phyloP scores from a whole-genome alignment of 2,329 filamentous ascomycete species.

The Volutella citrinella region DNA sequence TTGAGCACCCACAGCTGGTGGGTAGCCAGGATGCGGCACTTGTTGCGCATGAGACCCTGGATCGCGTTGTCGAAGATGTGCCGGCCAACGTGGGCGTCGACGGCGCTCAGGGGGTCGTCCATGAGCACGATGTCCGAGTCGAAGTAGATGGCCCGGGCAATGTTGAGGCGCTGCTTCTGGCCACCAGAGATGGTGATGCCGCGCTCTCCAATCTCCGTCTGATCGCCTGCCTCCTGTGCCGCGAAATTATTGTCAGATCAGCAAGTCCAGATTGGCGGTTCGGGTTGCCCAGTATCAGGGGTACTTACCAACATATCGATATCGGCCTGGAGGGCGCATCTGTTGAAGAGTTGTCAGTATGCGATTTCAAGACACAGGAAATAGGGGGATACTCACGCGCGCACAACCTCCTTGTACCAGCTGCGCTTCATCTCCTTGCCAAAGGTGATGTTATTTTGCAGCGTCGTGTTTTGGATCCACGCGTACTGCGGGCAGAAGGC shows the following conservation, averaged over 20 bases:
- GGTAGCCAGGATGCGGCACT: slow-evolving; percentile 87
- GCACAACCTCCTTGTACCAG: slow-evolving; percentile 84
- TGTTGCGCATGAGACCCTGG: slow-evolving; percentile 80
- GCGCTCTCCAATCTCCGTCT: slow-evolving; percentile 90
- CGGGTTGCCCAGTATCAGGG: no score
- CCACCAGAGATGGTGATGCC: slow-evolving; percentile 95
- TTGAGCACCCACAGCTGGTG: slow-evolving; percentile 93
- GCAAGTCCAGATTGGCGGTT: no score
- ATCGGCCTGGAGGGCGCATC: slow-evolving; percentile 80
- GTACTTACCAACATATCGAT: not conserved
- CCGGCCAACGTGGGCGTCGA: slow-evolving; percentile 67
- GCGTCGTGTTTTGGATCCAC: slow-evolving; percentile 92
- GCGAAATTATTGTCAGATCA: no score
- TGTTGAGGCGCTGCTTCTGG: slow-evolving; percentile 93
- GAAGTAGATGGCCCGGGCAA: slow-evolving; percentile 77
- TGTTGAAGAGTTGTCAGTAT: slow-evolving; percentile 19
- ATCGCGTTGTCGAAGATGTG: slow-evolving; percentile 94
- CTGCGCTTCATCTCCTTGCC: slow-evolving; percentile 70
- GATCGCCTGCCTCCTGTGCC: no score
- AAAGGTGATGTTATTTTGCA: slow-evolving; percentile 88
- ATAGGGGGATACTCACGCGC: slow-evolving; percentile 57
- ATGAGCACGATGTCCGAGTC: slow-evolving; percentile 65
- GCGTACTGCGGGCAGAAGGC: slow-evolving; percentile 96
- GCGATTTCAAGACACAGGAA: slow-evolving; percentile 8
- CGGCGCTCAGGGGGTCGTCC: slow-evolving; percentile 67